These are phyloP conservation scores for Colletotrichum sp. DNA, from an alignment of 2,329 filamentous ascomycete species.

Conservation along the genomic window DNA sequence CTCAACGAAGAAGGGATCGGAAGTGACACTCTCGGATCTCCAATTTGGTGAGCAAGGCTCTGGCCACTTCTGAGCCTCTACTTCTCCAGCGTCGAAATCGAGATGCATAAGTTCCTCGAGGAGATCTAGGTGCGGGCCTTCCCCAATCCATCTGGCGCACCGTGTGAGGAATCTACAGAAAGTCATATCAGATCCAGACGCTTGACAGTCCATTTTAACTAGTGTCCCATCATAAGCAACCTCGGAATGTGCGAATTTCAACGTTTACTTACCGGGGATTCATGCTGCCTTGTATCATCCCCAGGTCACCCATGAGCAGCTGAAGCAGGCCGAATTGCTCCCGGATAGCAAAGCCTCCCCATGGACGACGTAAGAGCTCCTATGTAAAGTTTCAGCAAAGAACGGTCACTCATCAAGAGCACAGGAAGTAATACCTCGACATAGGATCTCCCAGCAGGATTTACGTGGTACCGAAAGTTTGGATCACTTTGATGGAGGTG, in stretches of 20 bases:
- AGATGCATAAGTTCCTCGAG: background rate
- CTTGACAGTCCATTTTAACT: background rate
- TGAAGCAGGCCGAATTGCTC: background rate
- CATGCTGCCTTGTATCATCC: background rate
- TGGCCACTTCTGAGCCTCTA: background rate
- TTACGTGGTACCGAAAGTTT: background rate
- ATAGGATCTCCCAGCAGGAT: background rate
- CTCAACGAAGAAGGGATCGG: background rate
- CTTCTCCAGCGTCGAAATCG: background rate
- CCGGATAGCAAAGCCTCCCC: fast-evolving
- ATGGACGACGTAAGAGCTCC: background rate
- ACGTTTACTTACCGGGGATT: background rate
- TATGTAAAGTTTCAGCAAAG: fast-evolving
- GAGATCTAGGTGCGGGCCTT: background rate
- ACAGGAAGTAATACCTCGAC: background rate
- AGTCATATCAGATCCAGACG: background rate
- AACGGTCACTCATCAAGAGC: fast-evolving
- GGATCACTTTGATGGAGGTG: background rate
- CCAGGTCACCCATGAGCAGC: background rate
- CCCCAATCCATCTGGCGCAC: background rate
- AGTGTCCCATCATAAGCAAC: fast-evolving
- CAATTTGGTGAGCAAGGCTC: background rate
- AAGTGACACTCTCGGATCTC: background rate
- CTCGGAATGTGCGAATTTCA: background rate
- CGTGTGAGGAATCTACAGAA: background rate